Percentiles rank a stretch among this genome's conserved stretches.
Conservation (phyloP, 306 rosid genomes). For the Glycine latifolia region DNA sequence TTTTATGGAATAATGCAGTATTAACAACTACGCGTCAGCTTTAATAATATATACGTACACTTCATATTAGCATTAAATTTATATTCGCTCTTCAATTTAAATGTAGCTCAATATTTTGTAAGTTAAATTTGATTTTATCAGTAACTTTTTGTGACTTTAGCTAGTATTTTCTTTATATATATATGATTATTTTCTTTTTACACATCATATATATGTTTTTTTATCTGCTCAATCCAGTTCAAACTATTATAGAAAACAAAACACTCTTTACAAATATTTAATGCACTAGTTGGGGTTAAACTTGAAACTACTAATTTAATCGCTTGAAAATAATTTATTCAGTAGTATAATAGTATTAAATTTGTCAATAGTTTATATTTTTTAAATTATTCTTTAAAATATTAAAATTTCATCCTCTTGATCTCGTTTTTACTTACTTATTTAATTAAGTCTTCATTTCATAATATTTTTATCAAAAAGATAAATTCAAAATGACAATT, state of each 20-base stretch:
- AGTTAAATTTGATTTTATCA: not conserved
- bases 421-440: not conserved
- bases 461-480: too few species aligned
- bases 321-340: not conserved
- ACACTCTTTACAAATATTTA: too few species aligned
- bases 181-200: too few species aligned
- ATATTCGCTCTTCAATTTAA: not conserved
- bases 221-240: too few species aligned
- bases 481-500: too few species aligned
- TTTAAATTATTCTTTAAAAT: not conserved
- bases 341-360: not conserved
- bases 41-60: not conserved
- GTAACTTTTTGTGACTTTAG: not conserved
- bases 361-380: not conserved
- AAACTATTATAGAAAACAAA: too few species aligned
- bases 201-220: not conserved
- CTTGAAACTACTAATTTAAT: too few species aligned
- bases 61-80: not conserved
- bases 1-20: constrained; percentile 23
- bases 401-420: too few species aligned
- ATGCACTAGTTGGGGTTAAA: too few species aligned
- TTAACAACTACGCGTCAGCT: constrained; percentile 2
- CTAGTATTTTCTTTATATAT: not conserved
- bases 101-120: not conserved
- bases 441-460: not conserved